Conservation (phyloP, 2,329 filamentous ascomycete genomes). For the Fusarium sp. region DNA sequence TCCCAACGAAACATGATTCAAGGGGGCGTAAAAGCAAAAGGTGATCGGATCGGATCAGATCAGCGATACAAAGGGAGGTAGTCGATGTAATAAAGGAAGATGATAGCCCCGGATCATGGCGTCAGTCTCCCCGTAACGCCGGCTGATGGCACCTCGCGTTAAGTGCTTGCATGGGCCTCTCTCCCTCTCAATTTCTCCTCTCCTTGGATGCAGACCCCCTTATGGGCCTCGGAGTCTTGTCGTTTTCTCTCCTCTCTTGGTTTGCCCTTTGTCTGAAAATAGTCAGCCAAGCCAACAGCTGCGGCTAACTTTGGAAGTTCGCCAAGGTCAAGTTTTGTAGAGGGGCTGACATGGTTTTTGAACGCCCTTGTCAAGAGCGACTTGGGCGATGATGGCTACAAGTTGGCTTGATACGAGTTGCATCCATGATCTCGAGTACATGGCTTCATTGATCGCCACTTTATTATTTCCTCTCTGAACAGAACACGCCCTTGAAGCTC, state of each 20-base stretch:
- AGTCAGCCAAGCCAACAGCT: background rate
- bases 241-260: background rate
- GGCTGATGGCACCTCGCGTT: constrained; percentile 35
- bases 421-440: background rate
- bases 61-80: background rate
- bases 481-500: constrained; percentile 21
- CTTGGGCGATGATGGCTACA: background rate
- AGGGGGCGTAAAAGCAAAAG: constrained; percentile 3
- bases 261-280: background rate
- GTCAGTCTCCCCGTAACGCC: constrained; percentile 37
- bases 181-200: constrained; percentile 1
- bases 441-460: constrained; percentile 5
- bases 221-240: background rate
- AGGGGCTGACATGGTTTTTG: constrained; percentile 6
- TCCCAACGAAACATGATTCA: constrained; percentile 12
- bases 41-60: constrained; percentile 21
- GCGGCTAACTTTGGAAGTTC: background rate
- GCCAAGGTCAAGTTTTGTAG: constrained; percentile 18
- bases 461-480: background rate
- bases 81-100: background rate
- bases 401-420: background rate
- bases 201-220: background rate
- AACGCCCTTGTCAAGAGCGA: background rate
- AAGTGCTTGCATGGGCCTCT: constrained; percentile 41
- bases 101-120: constrained; percentile 27